A percentile compares a stretch with the other conserved stretches of the same genome.
These are phyloP conservation scores for Coemansia sp. DNA, from an alignment of 192 early-diverging fungal genomes.

Conservation along the genomic window DNA sequence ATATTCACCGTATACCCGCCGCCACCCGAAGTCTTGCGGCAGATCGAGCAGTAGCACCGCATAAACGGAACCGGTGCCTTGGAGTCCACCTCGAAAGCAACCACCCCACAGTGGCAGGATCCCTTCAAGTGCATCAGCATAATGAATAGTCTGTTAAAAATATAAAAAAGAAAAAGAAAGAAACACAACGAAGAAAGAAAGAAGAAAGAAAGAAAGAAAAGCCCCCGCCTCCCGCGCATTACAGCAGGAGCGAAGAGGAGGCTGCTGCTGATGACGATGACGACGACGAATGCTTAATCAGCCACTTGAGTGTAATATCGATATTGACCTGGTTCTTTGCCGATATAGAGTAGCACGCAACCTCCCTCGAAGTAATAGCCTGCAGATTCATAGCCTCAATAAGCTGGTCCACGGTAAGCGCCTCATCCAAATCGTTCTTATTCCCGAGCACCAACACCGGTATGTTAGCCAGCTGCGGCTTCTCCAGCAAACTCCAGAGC, in stretches of 20 bases:
- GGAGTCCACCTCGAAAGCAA: conserved; percentile 54
- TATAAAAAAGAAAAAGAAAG: not conserved
- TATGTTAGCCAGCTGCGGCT: conserved; percentile 88
- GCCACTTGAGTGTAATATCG: conserved; percentile 94
- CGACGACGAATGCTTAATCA: conserved; percentile 74
- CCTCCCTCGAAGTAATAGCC: conserved; percentile 87
- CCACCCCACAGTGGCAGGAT: conserved; percentile 63
- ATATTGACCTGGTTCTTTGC: conserved; percentile 98
- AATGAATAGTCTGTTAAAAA: not conserved
- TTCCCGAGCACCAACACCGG: conserved; percentile 98
- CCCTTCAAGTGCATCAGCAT: conserved; percentile 55
- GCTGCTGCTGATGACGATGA: conserved; percentile 23
- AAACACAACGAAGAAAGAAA: conserved; percentile 6
- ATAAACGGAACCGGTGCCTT: conserved; percentile 58
- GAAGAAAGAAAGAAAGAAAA: not conserved
- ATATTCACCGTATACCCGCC: conserved; percentile 60
- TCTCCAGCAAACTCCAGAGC: conserved; percentile 87
- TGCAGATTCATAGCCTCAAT: conserved; percentile 91
- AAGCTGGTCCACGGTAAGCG: conserved; percentile 81
- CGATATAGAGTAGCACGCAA: conserved; percentile 97
- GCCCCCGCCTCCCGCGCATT: not conserved
- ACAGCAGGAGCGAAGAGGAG: conserved; percentile 6
- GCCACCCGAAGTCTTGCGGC: conserved; percentile 63
- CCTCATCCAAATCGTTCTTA: conserved; percentile 94
- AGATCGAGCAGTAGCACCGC: conserved; percentile 65